Evolutionary conservation across 2,329 filamentous ascomycete genomes (phyloP).

Genomic region (Stagonosporopsis vannaccii): DNA sequence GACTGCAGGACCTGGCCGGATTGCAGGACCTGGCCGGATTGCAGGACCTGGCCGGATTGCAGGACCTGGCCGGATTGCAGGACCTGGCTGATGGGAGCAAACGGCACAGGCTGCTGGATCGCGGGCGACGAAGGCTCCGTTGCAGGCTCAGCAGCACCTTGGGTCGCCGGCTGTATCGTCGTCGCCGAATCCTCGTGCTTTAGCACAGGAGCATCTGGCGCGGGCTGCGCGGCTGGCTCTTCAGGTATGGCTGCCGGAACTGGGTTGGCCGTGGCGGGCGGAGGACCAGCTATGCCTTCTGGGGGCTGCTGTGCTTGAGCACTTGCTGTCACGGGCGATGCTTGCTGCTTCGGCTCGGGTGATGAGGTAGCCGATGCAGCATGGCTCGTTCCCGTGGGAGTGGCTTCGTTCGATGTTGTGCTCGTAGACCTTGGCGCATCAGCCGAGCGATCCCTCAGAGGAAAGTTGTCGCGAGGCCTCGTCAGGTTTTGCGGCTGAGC

Average conservation of each 20-base stretch:
- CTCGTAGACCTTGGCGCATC: conserved; percentile 33
- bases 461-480: conserved; percentile 25
- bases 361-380: conserved; percentile 4
- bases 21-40: too few relatives aligned
- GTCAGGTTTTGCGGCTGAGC: conserved; percentile 29
- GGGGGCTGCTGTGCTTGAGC: background rate
- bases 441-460: conserved; percentile 35
- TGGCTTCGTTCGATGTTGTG: conserved; percentile 31
- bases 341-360: conserved; percentile 9
- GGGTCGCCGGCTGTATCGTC: conserved; percentile 10
- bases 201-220: background rate
- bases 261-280: conserved; percentile 12
- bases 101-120: conserved; percentile 11
- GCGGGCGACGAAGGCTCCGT: conserved; percentile 4
- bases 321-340: background rate
- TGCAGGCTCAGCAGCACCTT: background rate
- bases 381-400: conserved; percentile 28
- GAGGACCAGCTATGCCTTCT: conserved; percentile 1
- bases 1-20: conserved; percentile 5
- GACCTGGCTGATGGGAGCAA: conserved; percentile 3
- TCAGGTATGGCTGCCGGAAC: conserved; percentile 13
- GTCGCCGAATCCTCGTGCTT: conserved; percentile 13
- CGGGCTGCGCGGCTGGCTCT: conserved; percentile 2
- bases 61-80: conserved; percentile 3
- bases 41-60: conserved; percentile 6